A percentile compares a stretch with the other conserved stretches of the same genome.
These are phyloP conservation scores for Halophytophthora polymorphica DNA, from an alignment of 352 stramenopile species.

Conservation along the genomic window DNA sequence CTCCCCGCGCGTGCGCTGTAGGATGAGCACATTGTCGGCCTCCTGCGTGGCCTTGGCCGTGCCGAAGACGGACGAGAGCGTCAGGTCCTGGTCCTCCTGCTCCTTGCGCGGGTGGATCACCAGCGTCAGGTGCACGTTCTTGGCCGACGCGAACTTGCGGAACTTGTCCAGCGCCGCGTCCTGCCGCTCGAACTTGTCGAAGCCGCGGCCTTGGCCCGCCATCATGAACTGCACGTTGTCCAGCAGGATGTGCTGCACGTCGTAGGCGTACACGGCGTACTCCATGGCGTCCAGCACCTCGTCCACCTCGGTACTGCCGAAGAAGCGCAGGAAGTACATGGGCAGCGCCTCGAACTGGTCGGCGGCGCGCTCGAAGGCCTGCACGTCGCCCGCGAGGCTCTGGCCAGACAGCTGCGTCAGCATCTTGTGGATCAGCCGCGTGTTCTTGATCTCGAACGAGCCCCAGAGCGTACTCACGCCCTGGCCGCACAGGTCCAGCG, in stretches of 20 bases:
- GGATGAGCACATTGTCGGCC: constrained; percentile 98
- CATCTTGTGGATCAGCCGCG: constrained; percentile 96
- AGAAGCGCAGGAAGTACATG: constrained; percentile 98
- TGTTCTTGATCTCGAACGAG: constrained; percentile 99
- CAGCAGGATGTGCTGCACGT: constrained; percentile 98
- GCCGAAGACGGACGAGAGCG: constrained; percentile 96
- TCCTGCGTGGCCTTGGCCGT: constrained; percentile 99
- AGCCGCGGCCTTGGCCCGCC: constrained; percentile 78
- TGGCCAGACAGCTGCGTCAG: constrained; percentile 92
- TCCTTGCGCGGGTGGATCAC: constrained; percentile 99
- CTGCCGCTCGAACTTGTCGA: constrained; percentile 88
- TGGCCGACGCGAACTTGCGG: constrained; percentile 94
- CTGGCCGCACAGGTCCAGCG: constrained; percentile 89
- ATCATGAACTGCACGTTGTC: constrained; percentile 99
- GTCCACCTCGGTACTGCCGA: constrained; percentile 93
- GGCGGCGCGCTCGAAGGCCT: constrained; percentile 73
- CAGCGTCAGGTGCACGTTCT: constrained; percentile 98
- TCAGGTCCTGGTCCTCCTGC: constrained; percentile 90
- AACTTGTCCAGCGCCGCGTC: constrained; percentile 96
- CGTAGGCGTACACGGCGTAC: constrained; percentile 97
- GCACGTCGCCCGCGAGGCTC: constrained; percentile 64
- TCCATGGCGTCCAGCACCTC: constrained; percentile 98
- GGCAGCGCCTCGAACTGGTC: constrained; percentile 94
- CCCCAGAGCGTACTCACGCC: constrained; percentile 98
- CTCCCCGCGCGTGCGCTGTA: constrained; percentile 88